A percentile compares a stretch with the other conserved stretches of the same genome.
These are phyloP conservation scores for Mrakiaceae sp. DNA, from an alignment of 1,284 basidiomycete species.

Conservation along the genomic window DNA sequence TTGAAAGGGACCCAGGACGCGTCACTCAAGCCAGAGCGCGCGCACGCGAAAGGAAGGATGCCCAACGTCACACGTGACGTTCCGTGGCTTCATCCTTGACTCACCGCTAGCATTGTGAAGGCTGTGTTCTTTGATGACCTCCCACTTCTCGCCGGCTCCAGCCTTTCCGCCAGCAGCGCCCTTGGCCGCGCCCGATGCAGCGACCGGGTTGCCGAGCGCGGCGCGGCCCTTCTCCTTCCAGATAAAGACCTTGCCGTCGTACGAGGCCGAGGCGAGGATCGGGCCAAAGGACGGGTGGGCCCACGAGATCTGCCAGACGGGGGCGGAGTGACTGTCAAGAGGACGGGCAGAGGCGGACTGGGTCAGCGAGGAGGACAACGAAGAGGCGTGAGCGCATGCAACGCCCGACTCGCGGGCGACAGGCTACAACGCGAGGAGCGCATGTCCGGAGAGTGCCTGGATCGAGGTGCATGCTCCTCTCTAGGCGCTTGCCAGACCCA, in stretches of 20 bases:
- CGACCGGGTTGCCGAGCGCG: conserved; percentile 36
- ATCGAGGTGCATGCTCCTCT: too few relatives aligned
- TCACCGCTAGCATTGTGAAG: conserved; percentile 85
- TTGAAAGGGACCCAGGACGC: background rate
- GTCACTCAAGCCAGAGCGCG: too few relatives aligned
- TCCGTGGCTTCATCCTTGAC: conserved; percentile 19
- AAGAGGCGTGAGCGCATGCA: background rate
- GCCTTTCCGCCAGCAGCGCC: conserved; percentile 38
- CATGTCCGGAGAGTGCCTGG: too few relatives aligned
- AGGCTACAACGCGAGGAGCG: background rate
- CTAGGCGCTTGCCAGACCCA: too few relatives aligned
- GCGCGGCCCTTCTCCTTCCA: conserved; percentile 69
- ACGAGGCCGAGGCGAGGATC: conserved; percentile 93
- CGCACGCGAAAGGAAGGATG: too few relatives aligned
- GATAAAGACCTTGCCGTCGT: conserved; percentile 95
- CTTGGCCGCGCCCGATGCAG: conserved; percentile 26
- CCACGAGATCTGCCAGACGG: conserved; percentile 99
- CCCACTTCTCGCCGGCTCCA: conserved; percentile 50
- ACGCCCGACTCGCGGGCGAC: background rate
- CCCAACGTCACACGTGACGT: too few relatives aligned
- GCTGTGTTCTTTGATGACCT: conserved; percentile 92
- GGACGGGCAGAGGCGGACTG: background rate
- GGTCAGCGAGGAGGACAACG: background rate
- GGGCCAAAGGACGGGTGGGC: conserved; percentile 93
- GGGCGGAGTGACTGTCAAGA: conserved; percentile 65